These are phyloP conservation scores for Themeda triandra DNA, from an alignment of 176 grass and related monocot genomes.

Conservation along the genomic window DNA sequence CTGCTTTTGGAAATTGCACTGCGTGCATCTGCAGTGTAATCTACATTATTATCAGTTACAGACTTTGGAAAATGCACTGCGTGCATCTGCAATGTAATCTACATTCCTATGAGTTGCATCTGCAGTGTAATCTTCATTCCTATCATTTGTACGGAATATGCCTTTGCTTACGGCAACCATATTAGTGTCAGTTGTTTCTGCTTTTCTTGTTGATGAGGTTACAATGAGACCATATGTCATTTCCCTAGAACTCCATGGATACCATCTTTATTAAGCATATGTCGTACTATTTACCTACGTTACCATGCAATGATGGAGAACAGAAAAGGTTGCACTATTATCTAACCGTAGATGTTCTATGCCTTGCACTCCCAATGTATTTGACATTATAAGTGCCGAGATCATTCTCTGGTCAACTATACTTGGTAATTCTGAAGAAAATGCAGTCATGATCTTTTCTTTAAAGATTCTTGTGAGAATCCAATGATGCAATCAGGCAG, in stretches of 20 bases:
- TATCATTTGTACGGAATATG: conserved; percentile 19
- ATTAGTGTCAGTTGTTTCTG: not conserved
- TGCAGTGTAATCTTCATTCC: conserved; percentile 38
- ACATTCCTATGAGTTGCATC: conserved; percentile 1
- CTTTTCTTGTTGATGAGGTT: conserved; percentile 1
- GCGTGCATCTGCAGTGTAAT: conserved; percentile 35
- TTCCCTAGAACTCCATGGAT: not conserved
- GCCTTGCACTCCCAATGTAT: not conserved
- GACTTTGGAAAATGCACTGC: conserved; percentile 48
- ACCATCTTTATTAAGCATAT: not conserved
- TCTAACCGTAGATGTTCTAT: not conserved
- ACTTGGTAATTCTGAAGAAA: not conserved
- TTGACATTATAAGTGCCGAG: not conserved
- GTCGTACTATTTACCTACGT: not conserved
- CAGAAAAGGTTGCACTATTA: no score
- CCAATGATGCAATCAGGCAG: not conserved
- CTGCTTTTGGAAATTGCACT: conserved; percentile 41
- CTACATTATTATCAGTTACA: conserved; percentile 17
- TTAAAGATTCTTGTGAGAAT: not conserved
- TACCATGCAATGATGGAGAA: no score
- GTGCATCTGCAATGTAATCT: conserved; percentile 36
- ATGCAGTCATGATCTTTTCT: not conserved
- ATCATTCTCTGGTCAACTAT: not conserved
- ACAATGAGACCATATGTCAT: conserved; percentile 7
- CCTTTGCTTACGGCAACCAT: not conserved